Percentiles rank a stretch among this genome's conserved stretches.
Evolutionary conservation across 768 basidiomycete species (phyloP).

Genomic region (Paxillus ammoniavirescens): DNA sequence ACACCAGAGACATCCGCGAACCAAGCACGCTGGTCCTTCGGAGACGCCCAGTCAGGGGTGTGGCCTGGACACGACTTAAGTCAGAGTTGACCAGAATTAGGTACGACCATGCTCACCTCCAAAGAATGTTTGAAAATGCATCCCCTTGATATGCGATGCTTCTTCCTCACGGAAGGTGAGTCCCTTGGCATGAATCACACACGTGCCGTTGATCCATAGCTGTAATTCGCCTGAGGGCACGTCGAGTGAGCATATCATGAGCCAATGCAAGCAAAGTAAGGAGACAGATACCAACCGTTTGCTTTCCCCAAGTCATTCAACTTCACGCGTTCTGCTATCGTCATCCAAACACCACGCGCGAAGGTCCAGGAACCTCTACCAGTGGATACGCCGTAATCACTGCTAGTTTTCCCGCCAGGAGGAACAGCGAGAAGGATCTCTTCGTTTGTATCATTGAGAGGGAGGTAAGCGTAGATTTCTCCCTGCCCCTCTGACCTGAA

Average conservation of each 20-base stretch:
- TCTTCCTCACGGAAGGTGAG: slow-evolving; percentile 44
- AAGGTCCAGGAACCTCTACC: slow-evolving; percentile 65
- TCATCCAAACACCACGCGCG: slow-evolving; percentile 56
- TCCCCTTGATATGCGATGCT: slow-evolving; percentile 54
- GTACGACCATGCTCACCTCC: slow-evolving; percentile 45
- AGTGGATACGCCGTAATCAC: slow-evolving; percentile 64
- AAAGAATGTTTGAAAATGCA: slow-evolving; percentile 79
- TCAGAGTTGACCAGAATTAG: neutral
- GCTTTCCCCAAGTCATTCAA: slow-evolving; percentile 59
- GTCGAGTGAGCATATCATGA: neutral
- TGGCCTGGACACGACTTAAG: slow-evolving; percentile 36
- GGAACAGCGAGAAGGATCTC: slow-evolving; percentile 45
- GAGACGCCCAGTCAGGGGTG: slow-evolving; percentile 57
- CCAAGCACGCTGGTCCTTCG: slow-evolving; percentile 56
- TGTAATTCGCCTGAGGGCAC: slow-evolving; percentile 55
- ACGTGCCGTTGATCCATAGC: slow-evolving; percentile 59
- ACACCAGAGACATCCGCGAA: slow-evolving; percentile 56
- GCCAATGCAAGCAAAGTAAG: no score
- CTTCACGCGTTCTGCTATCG: slow-evolving; percentile 64
- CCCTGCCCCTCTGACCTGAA: slow-evolving; percentile 49
- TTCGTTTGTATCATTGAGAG: slow-evolving; percentile 46
- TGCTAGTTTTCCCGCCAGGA: slow-evolving; percentile 46
- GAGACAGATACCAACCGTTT: slow-evolving; percentile 46
- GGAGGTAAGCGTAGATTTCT: slow-evolving; percentile 72
- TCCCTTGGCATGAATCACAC: slow-evolving; percentile 49